Evolutionary conservation across 768 basidiomycete species (phyloP), one percentile per base, ranked within the genome.

Genomic region (Leccinum rimulosum): DNA sequence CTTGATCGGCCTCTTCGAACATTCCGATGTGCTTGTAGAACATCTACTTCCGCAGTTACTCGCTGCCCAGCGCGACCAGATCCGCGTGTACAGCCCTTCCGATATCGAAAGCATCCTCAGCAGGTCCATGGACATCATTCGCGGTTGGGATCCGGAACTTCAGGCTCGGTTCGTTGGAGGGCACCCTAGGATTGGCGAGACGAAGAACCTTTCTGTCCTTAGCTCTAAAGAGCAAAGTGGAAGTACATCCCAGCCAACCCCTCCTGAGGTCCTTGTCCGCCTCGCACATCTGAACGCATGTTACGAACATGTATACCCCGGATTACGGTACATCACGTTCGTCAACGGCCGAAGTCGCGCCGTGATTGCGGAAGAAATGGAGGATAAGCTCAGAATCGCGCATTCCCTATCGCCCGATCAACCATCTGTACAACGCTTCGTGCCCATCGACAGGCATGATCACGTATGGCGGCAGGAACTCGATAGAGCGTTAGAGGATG

Each of bases 111-210:
- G 79, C 12, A 74, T 94, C 58, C 81, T 94, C 63, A 80, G 85
- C 62, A 65, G 70, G 35, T 79, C 83, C 3, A 76, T 86, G 64
- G 61, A 55, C 3, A 70, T 78, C 45, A 80, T 92, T 54, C 64
- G 66, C n/a, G 71, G 68, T 38, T 90, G 88, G 89, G 74, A 80
- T 52, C 55, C 71, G 45, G 67, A 70, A 19, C 75, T 77, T 7
- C 82, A 80, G 64, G 84, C 85, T 0, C 72, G 74, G 60, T 94
- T 97, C 68, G 80, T 96, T 60, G 82, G 80, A 6, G 94, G 87
- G 3, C 95, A 96, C 76, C 95, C 95, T 36, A 83, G 93, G 59
- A 96, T 96, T 50, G 95, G 95, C 40, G 92, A 92, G 73, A 83
- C 79, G 59, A 85, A 83, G 67, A 86, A 86, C 45, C 79, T 95